Conservation (phyloP, 768 basidiomycete genomes). For the Panus rudis region DNA sequence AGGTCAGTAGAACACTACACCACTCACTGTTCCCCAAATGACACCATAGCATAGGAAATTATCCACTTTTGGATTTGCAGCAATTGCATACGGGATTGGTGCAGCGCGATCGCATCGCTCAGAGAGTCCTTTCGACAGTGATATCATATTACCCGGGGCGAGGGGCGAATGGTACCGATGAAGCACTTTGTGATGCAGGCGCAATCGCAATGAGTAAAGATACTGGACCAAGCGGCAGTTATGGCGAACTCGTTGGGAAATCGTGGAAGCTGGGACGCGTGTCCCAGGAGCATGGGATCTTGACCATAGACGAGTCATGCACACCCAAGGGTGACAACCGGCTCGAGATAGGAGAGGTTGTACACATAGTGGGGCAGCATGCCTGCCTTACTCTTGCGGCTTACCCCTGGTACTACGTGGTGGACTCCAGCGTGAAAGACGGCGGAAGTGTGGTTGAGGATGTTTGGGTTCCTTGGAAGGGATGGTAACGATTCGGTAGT, state of each 20-base stretch:
- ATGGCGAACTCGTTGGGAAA: slow-evolving; percentile 63
- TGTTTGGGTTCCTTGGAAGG: slow-evolving; percentile 88
- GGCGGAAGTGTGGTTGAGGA: slow-evolving; percentile 55
- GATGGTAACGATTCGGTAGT: slow-evolving; percentile 66
- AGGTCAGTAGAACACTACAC: slow-evolving; percentile 31
- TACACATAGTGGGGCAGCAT: slow-evolving; percentile 79
- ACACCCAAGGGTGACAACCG: slow-evolving; percentile 18
- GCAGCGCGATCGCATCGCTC: slow-evolving; percentile 47
- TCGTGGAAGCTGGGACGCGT: slow-evolving; percentile 59
- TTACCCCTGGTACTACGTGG: slow-evolving; percentile 79
- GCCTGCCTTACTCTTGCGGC: slow-evolving; percentile 78
- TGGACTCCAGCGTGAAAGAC: slow-evolving; percentile 52
- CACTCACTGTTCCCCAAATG: background rate
- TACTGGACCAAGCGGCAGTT: slow-evolving; percentile 63
- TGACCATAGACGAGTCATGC: slow-evolving; percentile 28
- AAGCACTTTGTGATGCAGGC: slow-evolving; percentile 79
- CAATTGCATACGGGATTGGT: slow-evolving; percentile 72
- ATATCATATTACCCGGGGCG: slow-evolving; percentile 76
- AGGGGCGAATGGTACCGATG: slow-evolving; percentile 52
- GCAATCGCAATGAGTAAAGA: slow-evolving; percentile 87
- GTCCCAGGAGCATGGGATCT: slow-evolving; percentile 75
- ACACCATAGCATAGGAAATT: slow-evolving; percentile 48
- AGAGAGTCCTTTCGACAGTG: slow-evolving; percentile 64
- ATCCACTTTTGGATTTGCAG: slow-evolving; percentile 79
- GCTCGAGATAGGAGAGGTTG: slow-evolving; percentile 49